Percentiles rank a stretch among this genome's conserved stretches.
These are phyloP conservation scores for Eimeria maxima DNA, from an alignment of 169 alveolate species.

Conservation along the genomic window DNA sequence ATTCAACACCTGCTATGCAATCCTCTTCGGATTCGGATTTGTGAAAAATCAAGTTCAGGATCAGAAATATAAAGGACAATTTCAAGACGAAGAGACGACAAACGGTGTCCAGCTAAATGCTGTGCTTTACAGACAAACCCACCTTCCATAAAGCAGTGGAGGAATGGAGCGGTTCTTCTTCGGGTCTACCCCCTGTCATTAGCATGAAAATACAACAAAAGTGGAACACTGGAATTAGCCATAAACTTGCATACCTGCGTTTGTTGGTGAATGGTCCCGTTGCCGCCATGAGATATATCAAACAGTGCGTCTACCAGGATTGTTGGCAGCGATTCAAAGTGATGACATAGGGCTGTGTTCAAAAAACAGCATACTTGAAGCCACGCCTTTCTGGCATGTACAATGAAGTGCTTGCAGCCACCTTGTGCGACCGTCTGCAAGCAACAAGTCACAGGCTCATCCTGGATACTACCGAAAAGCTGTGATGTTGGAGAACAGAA, in stretches of 20 bases:
- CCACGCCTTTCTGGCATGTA: slow-evolving; percentile 98
- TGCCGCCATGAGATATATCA: not conserved
- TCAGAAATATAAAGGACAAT: no score
- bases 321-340: not conserved
- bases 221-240: not conserved
- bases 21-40: not conserved
- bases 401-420: slow-evolving; percentile 95
- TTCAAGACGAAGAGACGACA: not conserved
- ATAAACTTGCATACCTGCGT: not conserved
- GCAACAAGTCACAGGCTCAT: not conserved
- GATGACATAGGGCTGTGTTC: not conserved
- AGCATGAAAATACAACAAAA: not conserved
- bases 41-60: not conserved
- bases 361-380: slow-evolving; percentile 79
- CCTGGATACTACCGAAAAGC: not conserved
- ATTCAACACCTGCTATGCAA: not conserved
- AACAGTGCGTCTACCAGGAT: not conserved
- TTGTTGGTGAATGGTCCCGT: not conserved
- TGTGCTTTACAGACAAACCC: not conserved
- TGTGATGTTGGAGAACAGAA: not conserved
- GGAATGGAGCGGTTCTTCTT: slow-evolving; percentile 96
- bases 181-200: slow-evolving; percentile 95
- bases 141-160: slow-evolving; percentile 92
- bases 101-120: not conserved
- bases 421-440: slow-evolving; percentile 83